Evolutionary conservation across 345 rosid species (phyloP), one percentile per base, ranked within the genome.

Genomic region (Murraya koenigii): DNA sequence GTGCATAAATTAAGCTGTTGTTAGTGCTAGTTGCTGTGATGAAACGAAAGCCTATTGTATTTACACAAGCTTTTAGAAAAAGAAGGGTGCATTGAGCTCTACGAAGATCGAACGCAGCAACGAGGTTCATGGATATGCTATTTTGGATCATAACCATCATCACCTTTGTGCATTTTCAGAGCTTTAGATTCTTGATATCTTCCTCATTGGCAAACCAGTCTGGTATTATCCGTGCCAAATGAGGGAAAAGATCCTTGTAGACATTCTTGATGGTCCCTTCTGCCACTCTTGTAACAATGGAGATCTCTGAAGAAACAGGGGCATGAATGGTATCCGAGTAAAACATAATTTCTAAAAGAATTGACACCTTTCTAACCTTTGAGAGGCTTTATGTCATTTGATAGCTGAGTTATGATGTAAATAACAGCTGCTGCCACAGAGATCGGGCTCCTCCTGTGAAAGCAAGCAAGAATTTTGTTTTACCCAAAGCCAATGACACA

Each of bases 401-500:
- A 71, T 25, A 88, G 81, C 71, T 77, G 83, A 67, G 89, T 86
- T 68, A 88, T 88, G 75, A 86, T 83, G 83, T 82, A 85, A 58
- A 88, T 88, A 47, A 86, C 83, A 41, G 88, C 91, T 5, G 89
- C 91, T 25, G 91, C 89, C 14, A 86, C 75, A 4, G 91, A 88
- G 81, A 88, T 88, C 11, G 89, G 91, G 80, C 91, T 88, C 82
- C 91, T 83, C 85, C 91, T 88, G 88, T 75, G 69, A 33, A 63
- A 67, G 71, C 52, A 81, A 63, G 17, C 38, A 7, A 55, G 19
- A 59, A 52, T 65, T 69, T 19, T 23, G 49, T 17, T 66, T 64
- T 73, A 30, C 11, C 44, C 36, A 61, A 62, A 59, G 66, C 10
- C 41, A 73, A 60, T 14, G 26, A 28, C 19, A 73, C 25, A 35